Evolutionary conservation across 2,329 filamentous ascomycete species (phyloP), one percentile per base, ranked within the genome.

Genomic region (Diaporthe sp.): DNA sequence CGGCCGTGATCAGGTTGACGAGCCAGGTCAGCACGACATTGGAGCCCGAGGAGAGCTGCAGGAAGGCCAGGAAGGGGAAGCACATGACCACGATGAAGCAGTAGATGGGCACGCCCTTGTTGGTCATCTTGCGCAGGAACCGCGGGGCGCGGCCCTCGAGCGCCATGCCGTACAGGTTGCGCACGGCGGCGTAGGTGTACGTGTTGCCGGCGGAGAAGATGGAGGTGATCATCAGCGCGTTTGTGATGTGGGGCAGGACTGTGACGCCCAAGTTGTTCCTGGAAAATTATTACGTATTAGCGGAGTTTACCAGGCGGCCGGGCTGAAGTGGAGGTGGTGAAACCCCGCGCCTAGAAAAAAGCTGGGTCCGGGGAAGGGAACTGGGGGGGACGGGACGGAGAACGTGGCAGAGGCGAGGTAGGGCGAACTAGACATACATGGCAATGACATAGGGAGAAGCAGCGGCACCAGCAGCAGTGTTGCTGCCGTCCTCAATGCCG

Each of bases 371-470:
- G 17, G 55, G 45, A 60, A 60, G 7, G 22, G 28, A 19, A 2
- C 3, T 22, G 25, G 45, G 19, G 45, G 6, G 17, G 10, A 28
- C 8, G 3, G 10, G 35, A 71, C 64, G 68, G 25, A n/a, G n/a
- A 50, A 30, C 47, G 6, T n/a, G 57, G 25, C 22, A n/a, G 25
- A 33, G 54, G 30, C 54, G 22, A 22, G 54, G n/a, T 52, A 19
- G 33, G 47, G 6, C 45, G 13, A 58, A 30, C n/a, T 58, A 50
- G 7, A 70, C 74, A 22, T 74, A 76, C 88, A 92, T 91, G 66
- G 90, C 90, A 78, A 92, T 91, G 72, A 92, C 90, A 78, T 91
- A 92, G 3, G 90, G 90, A 38, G 90, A 92, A 0, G 89, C 89
- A 15, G 88, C 88, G 12, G 89, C 90, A 8, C 82, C 80, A 15